Conservation (phyloP, 768 basidiomycete genomes). For the Imleria badia region DNA sequence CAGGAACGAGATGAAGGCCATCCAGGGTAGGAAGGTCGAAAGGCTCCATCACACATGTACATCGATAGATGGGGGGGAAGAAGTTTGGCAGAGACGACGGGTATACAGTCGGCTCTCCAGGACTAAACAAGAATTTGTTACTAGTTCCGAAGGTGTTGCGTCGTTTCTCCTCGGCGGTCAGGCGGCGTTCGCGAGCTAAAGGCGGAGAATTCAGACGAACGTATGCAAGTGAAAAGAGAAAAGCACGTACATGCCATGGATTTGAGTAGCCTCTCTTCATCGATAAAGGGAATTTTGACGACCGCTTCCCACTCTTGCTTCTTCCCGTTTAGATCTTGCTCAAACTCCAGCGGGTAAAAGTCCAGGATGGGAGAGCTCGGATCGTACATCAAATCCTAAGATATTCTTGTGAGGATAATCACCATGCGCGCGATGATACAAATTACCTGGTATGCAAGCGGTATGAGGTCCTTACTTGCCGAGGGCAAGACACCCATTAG, state of each 20-base stretch:
- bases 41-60: conserved; percentile 74
- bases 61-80: conserved; percentile 85
- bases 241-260: conserved; percentile 70
- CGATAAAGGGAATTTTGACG: conserved; percentile 98
- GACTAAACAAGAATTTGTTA: conserved; percentile 72
- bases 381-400: conserved; percentile 86
- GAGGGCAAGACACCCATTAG: conserved; percentile 96
- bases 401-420: not conserved
- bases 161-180: conserved; percentile 70
- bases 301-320: conserved; percentile 99
- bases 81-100: conserved; percentile 93
- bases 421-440: not conserved
- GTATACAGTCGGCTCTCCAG: conserved; percentile 63
- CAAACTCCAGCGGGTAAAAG: conserved; percentile 93
- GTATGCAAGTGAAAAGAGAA: not conserved
- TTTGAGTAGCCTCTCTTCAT: conserved; percentile 69
- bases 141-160: conserved; percentile 82
- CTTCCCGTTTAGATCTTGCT: conserved; percentile 95
- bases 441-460: conserved; percentile 76
- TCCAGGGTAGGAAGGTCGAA: conserved; percentile 87
- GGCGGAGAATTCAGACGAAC: not conserved
- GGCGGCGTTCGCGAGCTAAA: conserved; percentile 71
- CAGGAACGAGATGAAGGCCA: conserved; percentile 82
- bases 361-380: conserved; percentile 84
- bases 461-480: conserved; percentile 88